phyloP scores from a whole-genome alignment of 805 yeast genomes.

The Wickerhamiella musiphila region DNA sequence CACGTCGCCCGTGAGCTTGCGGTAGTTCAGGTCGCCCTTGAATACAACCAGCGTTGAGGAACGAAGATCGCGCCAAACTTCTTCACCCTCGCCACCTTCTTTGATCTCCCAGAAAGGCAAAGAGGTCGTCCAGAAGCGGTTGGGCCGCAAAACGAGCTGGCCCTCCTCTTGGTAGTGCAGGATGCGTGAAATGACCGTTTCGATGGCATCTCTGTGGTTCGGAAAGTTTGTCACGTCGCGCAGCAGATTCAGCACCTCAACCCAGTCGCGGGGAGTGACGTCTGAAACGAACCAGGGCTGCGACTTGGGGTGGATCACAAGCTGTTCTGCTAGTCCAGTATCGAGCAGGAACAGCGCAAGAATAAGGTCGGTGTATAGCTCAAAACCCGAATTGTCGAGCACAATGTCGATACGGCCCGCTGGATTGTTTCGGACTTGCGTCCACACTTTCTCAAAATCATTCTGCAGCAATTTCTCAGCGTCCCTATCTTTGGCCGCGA shows the following conservation, averaged over 20 bases:
- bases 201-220: conserved; percentile 28
- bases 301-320: conserved; percentile 73
- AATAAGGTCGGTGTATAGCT: conserved; percentile 71
- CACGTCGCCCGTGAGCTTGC: conserved; percentile 85
- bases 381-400: conserved; percentile 90
- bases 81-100: conserved; percentile 37
- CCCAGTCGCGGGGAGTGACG: conserved; percentile 71
- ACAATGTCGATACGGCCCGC: conserved; percentile 57
- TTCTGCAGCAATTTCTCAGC: conserved; percentile 63
- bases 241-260: conserved; percentile 39
- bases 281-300: conserved; percentile 98
- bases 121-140: conserved; percentile 77
- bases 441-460: conserved; percentile 59
- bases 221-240: conserved; percentile 34
- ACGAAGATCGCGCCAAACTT: conserved; percentile 41
- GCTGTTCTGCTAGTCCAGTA: conserved; percentile 39
- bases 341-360: conserved; percentile 53
- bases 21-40: conserved; percentile 91
- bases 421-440: conserved; percentile 11
- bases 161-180: conserved; percentile 30
- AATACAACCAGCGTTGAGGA: conserved; percentile 52
- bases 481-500: conserved; percentile 68
- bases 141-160: conserved; percentile 33
- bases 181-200: conserved; percentile 31
- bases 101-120: conserved; percentile 57